Conservation (phyloP, 2,329 filamentous ascomycete genomes). For the Talaromyces sp. region DNA sequence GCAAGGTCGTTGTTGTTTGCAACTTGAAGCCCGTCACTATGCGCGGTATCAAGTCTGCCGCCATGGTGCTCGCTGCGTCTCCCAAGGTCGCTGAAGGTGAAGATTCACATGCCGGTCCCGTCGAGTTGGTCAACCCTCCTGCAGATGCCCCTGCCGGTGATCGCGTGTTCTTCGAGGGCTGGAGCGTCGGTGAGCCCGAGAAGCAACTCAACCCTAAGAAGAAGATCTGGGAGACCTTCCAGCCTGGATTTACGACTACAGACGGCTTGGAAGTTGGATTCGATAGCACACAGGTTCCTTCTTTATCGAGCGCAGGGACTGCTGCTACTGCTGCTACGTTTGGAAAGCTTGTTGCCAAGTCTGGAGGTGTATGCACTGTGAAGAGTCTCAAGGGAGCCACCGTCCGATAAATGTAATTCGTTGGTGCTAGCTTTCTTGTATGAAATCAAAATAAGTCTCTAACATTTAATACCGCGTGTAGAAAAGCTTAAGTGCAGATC, state of each 20-base stretch:
- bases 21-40: conserved; percentile 99
- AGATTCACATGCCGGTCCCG: conserved; percentile 79
- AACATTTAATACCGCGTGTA: not conserved
- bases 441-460: not conserved
- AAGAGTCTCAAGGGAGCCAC: conserved; percentile 73
- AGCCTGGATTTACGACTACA: conserved; percentile 93
- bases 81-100: conserved; percentile 79
- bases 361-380: conserved; percentile 78
- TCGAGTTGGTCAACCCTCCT: conserved; percentile 87
- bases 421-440: not conserved
- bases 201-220: conserved; percentile 96
- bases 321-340: conserved; percentile 53
- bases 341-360: conserved; percentile 68
- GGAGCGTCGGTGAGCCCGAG: conserved; percentile 81
- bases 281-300: conserved; percentile 72
- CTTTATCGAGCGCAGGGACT: conserved; percentile 63
- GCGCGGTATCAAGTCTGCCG: conserved; percentile 75
- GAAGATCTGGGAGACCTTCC: conserved; percentile 97
- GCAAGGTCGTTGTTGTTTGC: conserved; percentile 92
- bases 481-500: not conserved
- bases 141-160: conserved; percentile 76
- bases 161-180: conserved; percentile 89
- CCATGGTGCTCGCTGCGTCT: conserved; percentile 95
- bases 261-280: conserved; percentile 78
- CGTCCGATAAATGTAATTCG: conserved; percentile 61